Conservation (phyloP, 2,329 filamentous ascomycete species). For the Tolypocladium guangdongense region DNA sequence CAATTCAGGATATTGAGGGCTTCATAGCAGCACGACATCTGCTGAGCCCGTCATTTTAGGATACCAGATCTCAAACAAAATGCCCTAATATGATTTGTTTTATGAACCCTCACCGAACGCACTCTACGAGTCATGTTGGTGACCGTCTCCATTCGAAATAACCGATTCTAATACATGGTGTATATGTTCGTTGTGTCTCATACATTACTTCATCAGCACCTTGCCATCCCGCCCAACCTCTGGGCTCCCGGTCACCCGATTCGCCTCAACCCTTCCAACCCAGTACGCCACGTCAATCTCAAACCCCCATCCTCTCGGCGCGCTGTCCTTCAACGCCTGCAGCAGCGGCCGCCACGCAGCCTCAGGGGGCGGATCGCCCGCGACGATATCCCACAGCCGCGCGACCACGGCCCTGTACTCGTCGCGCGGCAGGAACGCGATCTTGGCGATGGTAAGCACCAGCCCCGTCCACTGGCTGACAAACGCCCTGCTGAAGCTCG, state of each 20-base stretch:
- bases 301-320: background rate
- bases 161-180: no score
- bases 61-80: background rate
- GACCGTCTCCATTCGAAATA: no score
- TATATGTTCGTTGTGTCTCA: no score
- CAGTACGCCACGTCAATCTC: background rate
- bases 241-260: background rate
- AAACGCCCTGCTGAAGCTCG: slow-evolving; percentile 4
- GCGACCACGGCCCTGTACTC: slow-evolving; percentile 1
- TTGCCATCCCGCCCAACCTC: background rate
- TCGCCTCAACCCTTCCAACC: background rate
- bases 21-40: background rate
- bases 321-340: background rate
- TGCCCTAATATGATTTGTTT: background rate
- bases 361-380: no score
- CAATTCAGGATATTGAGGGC: no score
- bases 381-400: background rate
- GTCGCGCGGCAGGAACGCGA: slow-evolving; percentile 3
- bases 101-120: no score
- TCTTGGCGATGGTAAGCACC: slow-evolving; percentile 5
- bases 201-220: background rate
- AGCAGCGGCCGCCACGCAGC: background rate
- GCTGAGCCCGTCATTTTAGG: background rate
- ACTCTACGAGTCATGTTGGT: no score
- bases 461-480: slow-evolving; percentile 6